Evolutionary conservation across 352 stramenopile species (phyloP), one percentile per base, ranked within the genome.

Genomic region (Globisporangium acanthophoron): DNA sequence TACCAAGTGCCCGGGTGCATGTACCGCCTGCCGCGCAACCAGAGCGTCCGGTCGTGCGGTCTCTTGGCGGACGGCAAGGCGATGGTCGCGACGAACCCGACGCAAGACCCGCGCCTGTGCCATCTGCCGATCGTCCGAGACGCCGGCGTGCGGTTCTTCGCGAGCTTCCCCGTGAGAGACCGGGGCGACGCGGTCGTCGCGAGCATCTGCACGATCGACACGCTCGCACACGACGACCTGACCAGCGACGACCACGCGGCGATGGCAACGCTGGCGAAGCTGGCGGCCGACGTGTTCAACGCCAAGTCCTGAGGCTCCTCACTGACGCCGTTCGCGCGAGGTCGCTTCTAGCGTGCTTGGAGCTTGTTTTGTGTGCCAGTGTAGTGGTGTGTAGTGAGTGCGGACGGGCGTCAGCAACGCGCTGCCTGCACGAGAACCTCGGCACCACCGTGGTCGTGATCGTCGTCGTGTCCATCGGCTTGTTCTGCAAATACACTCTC

Each of bases 221-320:
- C 62, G 0, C 41, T 64, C 9, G 20, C 59, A 6, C 69, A 73
- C 20, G 69, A 71, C 18, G 68, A 59, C 29, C 60, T 85, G 45
- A 66, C 71, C 5, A 46, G 77, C 40, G 61, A 76, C 11, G 75
- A 88, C 40, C 59, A 71, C 35, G 64, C 58, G 15, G 71, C 65
- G 15, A 78, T 90, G 66, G 56, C 75, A 31, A 65, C 73, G 24
- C 58, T 88, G 21, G 73, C 76, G n/a, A 82, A 78, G 41, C 70
- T 90, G 35, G 76, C 73, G 0, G 74, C 75, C 15, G 77, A 87
- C 54, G 46, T 83, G 4, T 64, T 90, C 41, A 45, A 74, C n/a
- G 27, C 40, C 39, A 43, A 13, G 12, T 13, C 37, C 24, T 27
- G 24, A 27, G 24, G 24, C 24, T 27, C 24, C 24, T 13, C 35